Base-by-base conservation (phyloP, 1,284 basidiomycete genomes). In the Coriolopsis trogii region DNA sequence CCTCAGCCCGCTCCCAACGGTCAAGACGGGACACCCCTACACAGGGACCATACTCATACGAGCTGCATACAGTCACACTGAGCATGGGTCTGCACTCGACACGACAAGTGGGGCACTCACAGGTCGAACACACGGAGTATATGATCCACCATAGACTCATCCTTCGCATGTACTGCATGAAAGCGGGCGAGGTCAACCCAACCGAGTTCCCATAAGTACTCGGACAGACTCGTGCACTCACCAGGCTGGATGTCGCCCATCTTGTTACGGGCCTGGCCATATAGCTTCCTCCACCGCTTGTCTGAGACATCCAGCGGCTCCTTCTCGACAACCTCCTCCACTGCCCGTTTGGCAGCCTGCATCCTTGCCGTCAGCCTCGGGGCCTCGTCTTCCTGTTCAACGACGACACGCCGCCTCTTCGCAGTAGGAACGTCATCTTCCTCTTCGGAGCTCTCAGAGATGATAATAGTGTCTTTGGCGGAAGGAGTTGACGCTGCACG, bases 1-100 rank as follows among this genome's bases (percentile, higher is more conserved):
- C 79, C 39, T 87, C 68, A 0, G 95, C 95, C 33, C 95, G 78
- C 62, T 96, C 82, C 93, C 93, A 98, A 28, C 95, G 79, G 57
- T 95, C 85, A 21, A 97, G 73, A 37, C 95, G 82, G 12, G 85
- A 82, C 40, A 95, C 79, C 1, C 94, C 94, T 37, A 91, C 78
- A 60, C 88, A 93, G 2, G 94, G 94, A 0, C 94, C 94, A 65
- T 87, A 96, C 59, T 92, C 84, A 51, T 87, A 85, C 0, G 86
- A 84, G 62, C 87, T 89, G n/a, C n/a, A n/a, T n/a, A n/a, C n/a
- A n/a, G n/a, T n/a, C n/a, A n/a, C n/a, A n/a, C n/a, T n/a, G n/a
- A n/a, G n/a, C n/a, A 36, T 3, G 37, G 31, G 25, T 25, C 4
- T 28, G 18, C 53, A 44, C 55, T 31, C 30, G 44, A 46, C 28